Evolutionary conservation across 1,284 basidiomycete genomes (phyloP), one percentile per base, ranked within the genome.

Genomic region (Tilletia walkeri): DNA sequence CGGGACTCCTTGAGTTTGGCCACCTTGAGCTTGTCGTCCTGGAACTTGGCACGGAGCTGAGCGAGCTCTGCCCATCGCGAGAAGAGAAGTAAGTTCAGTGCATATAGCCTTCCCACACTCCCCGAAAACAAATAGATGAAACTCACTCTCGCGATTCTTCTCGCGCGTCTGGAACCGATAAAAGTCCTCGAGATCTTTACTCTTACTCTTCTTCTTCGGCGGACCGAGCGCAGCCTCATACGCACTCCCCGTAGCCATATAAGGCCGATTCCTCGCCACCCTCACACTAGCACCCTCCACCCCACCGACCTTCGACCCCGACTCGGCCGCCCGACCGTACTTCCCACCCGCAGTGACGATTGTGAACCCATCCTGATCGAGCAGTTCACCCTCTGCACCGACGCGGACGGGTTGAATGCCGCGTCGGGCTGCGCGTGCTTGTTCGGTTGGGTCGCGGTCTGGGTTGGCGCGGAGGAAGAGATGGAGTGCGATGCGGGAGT

Each of bases 331-430:
- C 7, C 78, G 74, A 1, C 81, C 82, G 70, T 80, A 82, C 50
- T 77, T 77, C 65, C 75, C 75, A 39, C 79, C 78, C 18, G 75
- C 69, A 61, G 81, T 80, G 47, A 83, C 82, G 65, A 83, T 83
- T 66, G 74, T 79, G 70, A 83, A 83, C 14, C 82, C 82, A 66
- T 83, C 82, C 59, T 73, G 76, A 71, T 83, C 82, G 30, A 83
- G 70, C 6, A 82, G 69, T 67, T 82, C 81, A 67, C 82, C 82
- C 6, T 76, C 69, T 12, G 80, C 72, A 16, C 82, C 82, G 54
- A 80, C 69, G 36, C 73, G 74, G 24, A 80, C 81, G 20, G 75
- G 80, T 47, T 77, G 68, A 20, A 82, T 80, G 53, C 79, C n/a
- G 12, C 48, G 20, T 9, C 50, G 41, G 30, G 16, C n/a, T 10